Percentiles rank a stretch among this genome's conserved stretches.
Evolutionary conservation across 2,329 filamentous ascomycete species (phyloP).

Genomic region (Byssochlamys sp.): DNA sequence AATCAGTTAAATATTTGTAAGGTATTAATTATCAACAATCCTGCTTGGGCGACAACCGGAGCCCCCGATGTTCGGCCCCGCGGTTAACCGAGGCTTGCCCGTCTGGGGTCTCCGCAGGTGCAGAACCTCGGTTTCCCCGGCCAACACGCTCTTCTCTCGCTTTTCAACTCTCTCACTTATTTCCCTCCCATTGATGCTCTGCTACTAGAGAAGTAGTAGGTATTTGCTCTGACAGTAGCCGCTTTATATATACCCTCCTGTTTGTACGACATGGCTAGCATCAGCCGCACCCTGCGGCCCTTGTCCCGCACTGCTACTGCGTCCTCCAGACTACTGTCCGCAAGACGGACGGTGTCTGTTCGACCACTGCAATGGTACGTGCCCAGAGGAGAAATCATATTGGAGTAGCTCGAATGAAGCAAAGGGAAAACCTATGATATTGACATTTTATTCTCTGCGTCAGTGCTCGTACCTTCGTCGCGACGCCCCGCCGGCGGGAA

Average conservation of each 20-base stretch:
- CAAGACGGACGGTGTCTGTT: conserved; percentile 27
- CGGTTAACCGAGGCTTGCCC: conserved; percentile 14
- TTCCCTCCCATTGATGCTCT: background rate
- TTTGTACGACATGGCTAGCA: conserved; percentile 36
- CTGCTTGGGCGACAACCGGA: background rate
- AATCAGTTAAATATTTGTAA: no score
- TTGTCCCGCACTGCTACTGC: conserved; percentile 29
- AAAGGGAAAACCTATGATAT: background rate
- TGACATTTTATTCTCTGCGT: background rate
- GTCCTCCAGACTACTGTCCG: conserved; percentile 27
- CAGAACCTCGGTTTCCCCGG: background rate
- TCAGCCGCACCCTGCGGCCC: conserved; percentile 39
- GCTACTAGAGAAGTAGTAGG: background rate
- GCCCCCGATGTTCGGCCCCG: conserved; percentile 1
- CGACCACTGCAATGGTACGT: conserved; percentile 35
- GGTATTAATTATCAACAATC: no score
- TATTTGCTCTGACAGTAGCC: background rate
- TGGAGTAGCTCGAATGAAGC: background rate
- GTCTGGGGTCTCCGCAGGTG: conserved; percentile 5
- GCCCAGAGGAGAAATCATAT: background rate
- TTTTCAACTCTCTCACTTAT: background rate
- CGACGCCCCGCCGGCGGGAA: conserved; percentile 47
- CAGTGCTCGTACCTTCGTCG: conserved; percentile 50
- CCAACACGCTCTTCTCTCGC: background rate
- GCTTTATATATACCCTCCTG: background rate